Percentiles rank a stretch among this genome's conserved stretches.
Conservation (phyloP, 192 early-diverging fungal genomes). For the Rhizophagus clarus region DNA sequence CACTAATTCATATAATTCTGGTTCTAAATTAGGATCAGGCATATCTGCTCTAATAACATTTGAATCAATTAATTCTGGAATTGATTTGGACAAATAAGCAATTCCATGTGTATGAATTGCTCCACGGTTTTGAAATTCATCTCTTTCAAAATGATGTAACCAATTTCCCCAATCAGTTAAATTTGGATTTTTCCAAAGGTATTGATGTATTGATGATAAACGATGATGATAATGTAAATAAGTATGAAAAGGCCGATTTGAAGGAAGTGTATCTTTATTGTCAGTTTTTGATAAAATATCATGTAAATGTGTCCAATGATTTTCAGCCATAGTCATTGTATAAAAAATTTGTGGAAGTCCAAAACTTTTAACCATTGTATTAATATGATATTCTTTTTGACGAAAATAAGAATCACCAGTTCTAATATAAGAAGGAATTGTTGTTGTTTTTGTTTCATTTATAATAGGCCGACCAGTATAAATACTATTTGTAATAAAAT, state of each 20-base stretch:
- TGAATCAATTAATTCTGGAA: neutral
- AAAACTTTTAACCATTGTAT: neutral
- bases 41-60: neutral
- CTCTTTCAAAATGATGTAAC: conserved; percentile 3
- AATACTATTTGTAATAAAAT: neutral
- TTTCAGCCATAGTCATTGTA: neutral
- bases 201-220: neutral
- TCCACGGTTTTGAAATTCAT: conserved; percentile 21
- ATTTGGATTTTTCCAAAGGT: neutral
- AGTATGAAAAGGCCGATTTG: conserved; percentile 5
- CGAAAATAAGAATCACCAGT: conserved; percentile 11
- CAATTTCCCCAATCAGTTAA: neutral
- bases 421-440: neutral
- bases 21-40: neutral
- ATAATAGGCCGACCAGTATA: neutral
- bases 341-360: neutral
- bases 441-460: neutral
- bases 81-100: neutral
- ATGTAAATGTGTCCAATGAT: neutral
- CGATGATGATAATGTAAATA: neutral
- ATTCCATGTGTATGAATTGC: conserved; percentile 3
- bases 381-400: neutral
- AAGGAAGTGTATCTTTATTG: neutral
- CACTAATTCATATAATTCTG: neutral
- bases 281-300: neutral